Evolutionary conservation across 139 green algal genomes (phyloP).

Genomic region (Coccomyxa sp.): DNA sequence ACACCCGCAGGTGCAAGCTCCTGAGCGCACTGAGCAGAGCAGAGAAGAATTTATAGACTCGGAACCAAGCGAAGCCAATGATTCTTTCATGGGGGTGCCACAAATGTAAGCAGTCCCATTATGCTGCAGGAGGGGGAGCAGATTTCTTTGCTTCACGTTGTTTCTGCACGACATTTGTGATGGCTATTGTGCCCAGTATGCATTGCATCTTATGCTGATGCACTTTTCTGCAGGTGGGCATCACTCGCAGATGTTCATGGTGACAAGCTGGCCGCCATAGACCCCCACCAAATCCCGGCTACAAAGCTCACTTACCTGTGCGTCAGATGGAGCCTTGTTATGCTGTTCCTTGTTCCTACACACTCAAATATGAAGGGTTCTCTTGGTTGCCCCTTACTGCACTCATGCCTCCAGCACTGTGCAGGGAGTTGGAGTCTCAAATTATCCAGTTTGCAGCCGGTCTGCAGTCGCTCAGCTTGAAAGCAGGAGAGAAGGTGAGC

Average conservation of each 20-base stretch:
- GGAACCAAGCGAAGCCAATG: no score
- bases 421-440: slow-evolving; percentile 38
- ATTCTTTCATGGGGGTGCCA: no score
- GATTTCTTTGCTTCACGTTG: no score
- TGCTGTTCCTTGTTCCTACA: background rate
- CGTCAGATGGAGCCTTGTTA: background rate
- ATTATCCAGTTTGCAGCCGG: slow-evolving; percentile 54
- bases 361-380: background rate
- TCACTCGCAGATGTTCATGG: slow-evolving; percentile 28
- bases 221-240: slow-evolving; percentile 15
- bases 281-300: slow-evolving; percentile 45
- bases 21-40: no score
- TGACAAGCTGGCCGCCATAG: slow-evolving; percentile 35
- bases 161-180: no score
- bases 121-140: no score
- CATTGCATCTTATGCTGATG: background rate
- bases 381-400: background rate
- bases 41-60: no score
- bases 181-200: background rate
- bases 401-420: slow-evolving; percentile 8
- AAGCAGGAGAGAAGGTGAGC: slow-evolving; percentile 33
- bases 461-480: slow-evolving; percentile 44
- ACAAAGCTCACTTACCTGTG: slow-evolving; percentile 41
- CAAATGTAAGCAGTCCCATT: no score
- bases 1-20: no score